Base-by-base conservation (phyloP, 257 asterid genomes). In the Solanum virginianum region DNA sequence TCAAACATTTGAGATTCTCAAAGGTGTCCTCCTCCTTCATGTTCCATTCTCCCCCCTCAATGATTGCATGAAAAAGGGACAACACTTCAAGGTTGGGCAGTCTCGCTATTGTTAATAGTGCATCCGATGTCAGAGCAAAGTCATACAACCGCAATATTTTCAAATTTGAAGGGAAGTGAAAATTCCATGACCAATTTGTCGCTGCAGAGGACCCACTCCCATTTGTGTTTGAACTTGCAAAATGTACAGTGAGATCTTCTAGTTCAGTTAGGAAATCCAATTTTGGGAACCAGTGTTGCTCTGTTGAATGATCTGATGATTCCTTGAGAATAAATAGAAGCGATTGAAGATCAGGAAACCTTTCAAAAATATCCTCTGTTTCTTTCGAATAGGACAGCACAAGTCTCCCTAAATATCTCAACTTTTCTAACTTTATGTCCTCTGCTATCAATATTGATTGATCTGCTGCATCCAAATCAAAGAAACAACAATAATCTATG, bases 141-240 rank as follows among this genome's bases (percentile, higher is more conserved):
- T 15, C 6, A 15, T 0, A 0, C 1, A 66, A 3, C 1, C 0
- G 0, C 47, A 15, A 15, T 7, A 0, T 1, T 29, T 66, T 66
- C 74, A 66, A 29, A 66, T 0, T 29, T 1, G 5, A 66, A 29
- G 45, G 74, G 22, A 66, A 29, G 74, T 14, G n/a, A 66, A 66
- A 66, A 66, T 66, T 13, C 74, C n/a, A 66, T 4, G 1, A 2
- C 74, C 22, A 10, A 66, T 6, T 66, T 29, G n/a, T 29, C 0
- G 45, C 6, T 65, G 8, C n/a, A 65, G 72, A 53, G 20, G 57
- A 0, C 20, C 57, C 20, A 15, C 57, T 15, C 3, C 13, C 20
- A 4, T 54, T 54, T 65, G 20, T 11, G 9, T 60, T 62, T 11
- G 39, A 62, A 5, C 70, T 62, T 62, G 11, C 9, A 62, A 62